Conservation (phyloP, 2,329 filamentous ascomycete genomes). For the Leptographium radiaticola region DNA sequence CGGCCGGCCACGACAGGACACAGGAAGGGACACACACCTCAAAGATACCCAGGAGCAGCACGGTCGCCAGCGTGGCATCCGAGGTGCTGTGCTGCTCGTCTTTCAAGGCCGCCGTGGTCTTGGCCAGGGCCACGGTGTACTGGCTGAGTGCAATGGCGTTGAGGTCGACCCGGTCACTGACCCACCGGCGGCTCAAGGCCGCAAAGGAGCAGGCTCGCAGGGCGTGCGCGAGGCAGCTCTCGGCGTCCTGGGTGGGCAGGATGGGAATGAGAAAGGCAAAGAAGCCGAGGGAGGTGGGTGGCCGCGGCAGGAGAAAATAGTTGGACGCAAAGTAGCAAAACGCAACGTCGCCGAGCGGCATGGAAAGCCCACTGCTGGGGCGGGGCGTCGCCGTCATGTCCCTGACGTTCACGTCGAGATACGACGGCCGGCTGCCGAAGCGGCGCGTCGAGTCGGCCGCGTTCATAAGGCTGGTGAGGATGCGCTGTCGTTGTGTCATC, state of each 20-base stretch:
- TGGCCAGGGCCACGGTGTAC: conserved; percentile 40
- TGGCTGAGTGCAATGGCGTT: conserved; percentile 30
- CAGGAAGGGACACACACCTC: conserved; percentile 25
- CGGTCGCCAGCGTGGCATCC: conserved; percentile 46
- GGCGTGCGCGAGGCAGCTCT: conserved; percentile 30
- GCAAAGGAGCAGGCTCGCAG: conserved; percentile 48
- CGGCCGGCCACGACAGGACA: neutral
- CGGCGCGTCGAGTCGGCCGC: neutral
- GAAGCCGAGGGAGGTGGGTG: conserved; percentile 36
- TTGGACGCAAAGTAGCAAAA: conserved; percentile 48
- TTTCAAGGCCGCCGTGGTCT: conserved; percentile 38
- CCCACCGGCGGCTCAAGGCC: conserved; percentile 38
- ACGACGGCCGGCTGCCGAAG: neutral
- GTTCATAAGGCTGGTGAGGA: neutral
- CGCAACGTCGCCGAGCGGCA: conserved; percentile 42
- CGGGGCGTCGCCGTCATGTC: neutral
- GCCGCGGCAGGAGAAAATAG: conserved; percentile 40
- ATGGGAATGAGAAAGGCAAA: conserved; percentile 46
- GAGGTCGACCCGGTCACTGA: conserved; percentile 19
- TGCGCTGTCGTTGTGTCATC: neutral
- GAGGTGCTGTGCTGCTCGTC: conserved; percentile 34
- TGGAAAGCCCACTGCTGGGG: conserved; percentile 19
- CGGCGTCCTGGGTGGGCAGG: conserved; percentile 21
- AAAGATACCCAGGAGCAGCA: conserved; percentile 46
- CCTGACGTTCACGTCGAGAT: neutral